phyloP scores from a whole-genome alignment of 257 asterid genomes.

The Solanum appendiculatum region DNA sequence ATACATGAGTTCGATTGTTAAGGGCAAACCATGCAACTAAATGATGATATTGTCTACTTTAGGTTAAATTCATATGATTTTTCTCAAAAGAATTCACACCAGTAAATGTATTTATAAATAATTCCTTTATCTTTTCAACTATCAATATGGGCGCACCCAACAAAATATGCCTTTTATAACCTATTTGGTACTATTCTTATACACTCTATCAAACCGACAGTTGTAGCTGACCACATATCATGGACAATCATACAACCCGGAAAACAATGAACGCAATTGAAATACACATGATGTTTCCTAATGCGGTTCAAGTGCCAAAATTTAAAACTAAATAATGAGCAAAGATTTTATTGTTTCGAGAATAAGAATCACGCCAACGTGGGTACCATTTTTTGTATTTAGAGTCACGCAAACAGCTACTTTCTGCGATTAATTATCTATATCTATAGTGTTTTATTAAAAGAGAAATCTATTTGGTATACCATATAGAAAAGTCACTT shows the following conservation, averaged over 20 bases:
- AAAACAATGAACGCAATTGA: background rate
- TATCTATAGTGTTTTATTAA: background rate
- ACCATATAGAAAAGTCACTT: background rate
- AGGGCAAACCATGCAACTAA: background rate
- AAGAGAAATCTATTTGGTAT: background rate
- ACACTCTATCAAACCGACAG: background rate
- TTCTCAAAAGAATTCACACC: fast-evolving
- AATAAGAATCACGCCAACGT: background rate
- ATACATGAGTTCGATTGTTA: background rate
- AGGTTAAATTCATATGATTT: background rate
- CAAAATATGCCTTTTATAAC: background rate
- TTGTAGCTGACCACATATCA: background rate
- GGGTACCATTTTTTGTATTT: background rate
- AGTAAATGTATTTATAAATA: background rate
- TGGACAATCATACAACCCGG: background rate
- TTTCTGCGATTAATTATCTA: background rate
- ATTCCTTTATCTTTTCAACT: background rate
- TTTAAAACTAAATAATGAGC: background rate
- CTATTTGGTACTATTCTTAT: background rate
- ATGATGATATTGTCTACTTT: background rate
- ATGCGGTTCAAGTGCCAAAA: background rate
- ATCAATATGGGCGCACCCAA: background rate
- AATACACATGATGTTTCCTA: background rate
- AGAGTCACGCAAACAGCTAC: background rate
- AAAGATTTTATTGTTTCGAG: no score